These are phyloP conservation scores for Penicillium capsulatum DNA, from an alignment of 2,329 filamentous ascomycete genomes.

Conservation along the genomic window DNA sequence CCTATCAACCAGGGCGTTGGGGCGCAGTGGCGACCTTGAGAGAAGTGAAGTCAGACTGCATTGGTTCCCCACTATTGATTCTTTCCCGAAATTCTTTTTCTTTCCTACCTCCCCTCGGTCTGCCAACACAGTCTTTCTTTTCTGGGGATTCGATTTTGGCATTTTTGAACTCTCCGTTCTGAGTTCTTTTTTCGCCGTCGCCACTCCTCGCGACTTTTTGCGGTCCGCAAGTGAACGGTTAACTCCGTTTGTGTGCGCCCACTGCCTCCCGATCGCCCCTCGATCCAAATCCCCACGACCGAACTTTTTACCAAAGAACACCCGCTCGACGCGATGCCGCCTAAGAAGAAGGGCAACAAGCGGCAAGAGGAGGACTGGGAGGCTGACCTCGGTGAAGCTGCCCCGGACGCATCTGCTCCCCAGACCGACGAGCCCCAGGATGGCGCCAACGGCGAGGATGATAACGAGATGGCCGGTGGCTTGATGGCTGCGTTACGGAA, in stretches of 20 bases:
- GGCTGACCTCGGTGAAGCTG: slow-evolving; percentile 76
- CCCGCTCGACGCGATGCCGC: slow-evolving; percentile 61
- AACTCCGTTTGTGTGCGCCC: slow-evolving; percentile 29
- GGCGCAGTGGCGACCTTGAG: slow-evolving; percentile 9
- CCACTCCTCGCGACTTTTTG: slow-evolving; percentile 5
- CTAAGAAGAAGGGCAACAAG: slow-evolving; percentile 93
- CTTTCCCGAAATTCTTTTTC: slow-evolving; percentile 26
- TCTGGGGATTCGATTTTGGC: slow-evolving; percentile 17
- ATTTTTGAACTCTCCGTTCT: slow-evolving; percentile 5
- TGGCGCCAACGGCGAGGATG: slow-evolving; percentile 47
- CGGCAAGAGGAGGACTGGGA: slow-evolving; percentile 89
- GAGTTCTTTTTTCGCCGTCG: slow-evolving; percentile 6
- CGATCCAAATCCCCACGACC: slow-evolving; percentile 12
- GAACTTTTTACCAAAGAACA: slow-evolving; percentile 1
- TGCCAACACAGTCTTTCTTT: slow-evolving; percentile 19
- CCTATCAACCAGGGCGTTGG: too few relatives aligned
- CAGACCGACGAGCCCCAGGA: slow-evolving; percentile 45
- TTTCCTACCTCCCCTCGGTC: slow-evolving; percentile 15
- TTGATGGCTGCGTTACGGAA: slow-evolving; percentile 77
- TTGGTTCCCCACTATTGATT: slow-evolving; percentile 24
- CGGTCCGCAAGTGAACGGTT: slow-evolving; percentile 24
- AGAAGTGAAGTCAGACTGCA: slow-evolving; percentile 18
- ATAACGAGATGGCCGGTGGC: slow-evolving; percentile 60
- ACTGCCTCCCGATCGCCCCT: slow-evolving; percentile 15
- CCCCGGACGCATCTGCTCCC: slow-evolving; percentile 45